phyloP scores from a whole-genome alignment of 192 early-diverging fungal species.

The Polychytrium aggregatum region DNA sequence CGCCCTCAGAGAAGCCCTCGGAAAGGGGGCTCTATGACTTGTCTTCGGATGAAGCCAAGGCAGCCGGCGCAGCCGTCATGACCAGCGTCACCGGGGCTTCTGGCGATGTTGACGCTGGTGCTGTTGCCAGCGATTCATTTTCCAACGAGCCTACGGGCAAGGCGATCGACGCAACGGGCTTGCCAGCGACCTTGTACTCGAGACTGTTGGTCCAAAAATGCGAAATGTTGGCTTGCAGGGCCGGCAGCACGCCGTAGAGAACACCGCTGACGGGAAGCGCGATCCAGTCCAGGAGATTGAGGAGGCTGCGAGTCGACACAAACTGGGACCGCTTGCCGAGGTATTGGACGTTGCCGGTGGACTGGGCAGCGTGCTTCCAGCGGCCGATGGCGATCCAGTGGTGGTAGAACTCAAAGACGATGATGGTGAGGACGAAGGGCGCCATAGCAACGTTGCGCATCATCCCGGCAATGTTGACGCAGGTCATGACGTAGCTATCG shows the following conservation, averaged over 20 bases:
- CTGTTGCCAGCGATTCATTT: too few species aligned
- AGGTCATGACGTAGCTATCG: constrained; percentile 19
- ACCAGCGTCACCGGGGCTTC: too few species aligned
- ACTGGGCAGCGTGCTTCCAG: constrained; percentile 28
- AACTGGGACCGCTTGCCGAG: constrained; percentile 32
- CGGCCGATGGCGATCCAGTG: constrained; percentile 36
- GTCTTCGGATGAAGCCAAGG: too few species aligned
- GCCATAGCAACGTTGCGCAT: constrained; percentile 21
- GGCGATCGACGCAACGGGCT: too few species aligned
- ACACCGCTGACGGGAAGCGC: constrained; percentile 28
- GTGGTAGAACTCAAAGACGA: constrained; percentile 40
- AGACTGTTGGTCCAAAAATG: constrained; percentile 37
- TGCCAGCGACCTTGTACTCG: constrained; percentile 44
- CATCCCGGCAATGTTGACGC: constrained; percentile 19
- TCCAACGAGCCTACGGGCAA: too few species aligned
- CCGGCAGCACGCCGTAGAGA: constrained; percentile 32
- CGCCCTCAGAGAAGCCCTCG: too few species aligned
- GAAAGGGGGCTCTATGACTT: too few species aligned
- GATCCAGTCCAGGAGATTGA: constrained; percentile 30
- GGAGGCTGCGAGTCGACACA: constrained; percentile 13
- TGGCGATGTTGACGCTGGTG: too few species aligned
- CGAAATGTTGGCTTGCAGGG: constrained; percentile 34
- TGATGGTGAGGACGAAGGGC: constrained; percentile 28
- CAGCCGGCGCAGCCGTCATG: too few species aligned
- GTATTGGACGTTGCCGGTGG: constrained; percentile 16